phyloP scores from a whole-genome alignment of 345 rosid species.

The Eucalyptus sideroxylon region DNA sequence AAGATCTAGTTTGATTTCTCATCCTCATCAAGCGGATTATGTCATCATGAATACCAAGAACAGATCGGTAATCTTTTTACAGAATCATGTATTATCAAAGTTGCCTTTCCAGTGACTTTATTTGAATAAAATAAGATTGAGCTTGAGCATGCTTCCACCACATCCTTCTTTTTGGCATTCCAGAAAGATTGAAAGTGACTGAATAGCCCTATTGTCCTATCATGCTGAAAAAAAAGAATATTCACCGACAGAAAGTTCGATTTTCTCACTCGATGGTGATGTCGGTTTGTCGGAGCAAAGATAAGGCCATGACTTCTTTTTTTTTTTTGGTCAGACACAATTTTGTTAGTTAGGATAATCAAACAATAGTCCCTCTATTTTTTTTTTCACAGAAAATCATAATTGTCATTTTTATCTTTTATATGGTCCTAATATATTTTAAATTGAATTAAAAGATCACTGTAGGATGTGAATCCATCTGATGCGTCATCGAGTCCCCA shows the following conservation, averaged over 20 bases:
- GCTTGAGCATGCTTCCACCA: neutral
- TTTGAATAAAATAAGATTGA: neutral
- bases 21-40: neutral
- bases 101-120: neutral
- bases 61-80: neutral
- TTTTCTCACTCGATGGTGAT: neutral
- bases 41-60: neutral
- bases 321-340: neutral
- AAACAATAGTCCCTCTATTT: neutral
- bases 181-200: neutral
- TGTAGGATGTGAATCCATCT: too few species aligned
- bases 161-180: neutral
- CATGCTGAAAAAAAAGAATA: neutral
- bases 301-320: neutral
- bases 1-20: neutral
- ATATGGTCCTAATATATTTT: neutral
- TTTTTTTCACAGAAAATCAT: too few species aligned
- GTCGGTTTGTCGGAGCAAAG: neutral
- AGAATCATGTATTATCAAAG: neutral
- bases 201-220: neutral
- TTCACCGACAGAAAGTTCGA: neutral
- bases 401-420: neutral
- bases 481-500: accelerated
- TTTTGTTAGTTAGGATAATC: neutral
- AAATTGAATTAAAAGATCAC: neutral